These are phyloP conservation scores for Prunus salicina DNA, from an alignment of 306 rosid genomes.

Conservation along the genomic window DNA sequence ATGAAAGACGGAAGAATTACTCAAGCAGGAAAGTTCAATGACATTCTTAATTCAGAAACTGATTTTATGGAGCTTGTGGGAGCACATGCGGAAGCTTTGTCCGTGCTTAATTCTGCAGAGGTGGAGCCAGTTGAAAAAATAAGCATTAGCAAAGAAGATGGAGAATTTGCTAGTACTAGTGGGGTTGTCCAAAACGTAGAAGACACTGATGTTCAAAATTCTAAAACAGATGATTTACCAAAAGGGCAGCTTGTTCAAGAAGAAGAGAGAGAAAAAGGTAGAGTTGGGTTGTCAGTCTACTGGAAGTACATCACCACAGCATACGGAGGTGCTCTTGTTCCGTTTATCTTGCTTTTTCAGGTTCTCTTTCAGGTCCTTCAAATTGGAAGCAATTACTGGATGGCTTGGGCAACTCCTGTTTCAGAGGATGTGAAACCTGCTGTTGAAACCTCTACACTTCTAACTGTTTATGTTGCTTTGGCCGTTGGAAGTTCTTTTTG, in stretches of 20 bases:
- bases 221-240: slow-evolving; percentile 33
- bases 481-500: slow-evolving; percentile 57
- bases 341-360: slow-evolving; percentile 62
- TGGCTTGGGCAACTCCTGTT: slow-evolving; percentile 86
- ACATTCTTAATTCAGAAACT: slow-evolving; percentile 57
- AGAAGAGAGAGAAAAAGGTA: slow-evolving; percentile 93
- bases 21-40: slow-evolving; percentile 71
- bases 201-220: slow-evolving; percentile 29
- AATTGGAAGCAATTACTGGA: slow-evolving; percentile 95
- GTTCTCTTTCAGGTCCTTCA: slow-evolving; percentile 68
- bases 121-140: slow-evolving; percentile 19
- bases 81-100: slow-evolving; percentile 77
- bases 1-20: slow-evolving; percentile 78
- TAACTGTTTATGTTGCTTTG: slow-evolving; percentile 57
- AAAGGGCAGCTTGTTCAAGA: slow-evolving; percentile 79
- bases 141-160: slow-evolving; percentile 28
- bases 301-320: slow-evolving; percentile 74
- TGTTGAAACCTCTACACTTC: slow-evolving; percentile 42
- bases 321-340: slow-evolving; percentile 80
- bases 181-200: slow-evolving; percentile 34
- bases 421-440: slow-evolving; percentile 56
- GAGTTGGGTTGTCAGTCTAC: slow-evolving; percentile 63
- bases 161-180: slow-evolving; percentile 11
- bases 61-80: slow-evolving; percentile 86
- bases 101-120: slow-evolving; percentile 46